Percentiles rank a stretch among this genome's conserved stretches.
Evolutionary conservation across 345 rosid genomes (phyloP).

Genomic region (Acer yangbiense): DNA sequence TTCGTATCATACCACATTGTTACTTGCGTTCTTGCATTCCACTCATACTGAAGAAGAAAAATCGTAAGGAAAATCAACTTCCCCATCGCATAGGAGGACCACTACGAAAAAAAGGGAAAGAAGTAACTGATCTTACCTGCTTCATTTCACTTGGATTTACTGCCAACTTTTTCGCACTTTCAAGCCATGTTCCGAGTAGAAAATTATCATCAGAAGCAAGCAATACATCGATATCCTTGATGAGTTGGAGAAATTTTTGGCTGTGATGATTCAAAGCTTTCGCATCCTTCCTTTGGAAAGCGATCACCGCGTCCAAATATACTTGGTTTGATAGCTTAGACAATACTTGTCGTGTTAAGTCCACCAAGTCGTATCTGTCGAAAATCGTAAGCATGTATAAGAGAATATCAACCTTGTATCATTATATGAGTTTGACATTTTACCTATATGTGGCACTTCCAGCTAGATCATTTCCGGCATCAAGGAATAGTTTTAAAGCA

Average conservation of each 20-base stretch:
- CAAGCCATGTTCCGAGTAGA: slow-evolving; percentile 90
- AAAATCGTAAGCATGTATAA: slow-evolving; percentile 13
- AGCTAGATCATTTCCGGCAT: slow-evolving; percentile 61
- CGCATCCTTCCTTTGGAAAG: slow-evolving; percentile 56
- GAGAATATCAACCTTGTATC: background rate
- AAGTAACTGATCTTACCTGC: slow-evolving; percentile 51
- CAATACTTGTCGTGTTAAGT: slow-evolving; percentile 85
- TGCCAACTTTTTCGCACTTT: slow-evolving; percentile 76
- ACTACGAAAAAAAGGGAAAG: background rate
- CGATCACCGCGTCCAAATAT: slow-evolving; percentile 61
- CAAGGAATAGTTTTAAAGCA: slow-evolving; percentile 69
- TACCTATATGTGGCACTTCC: slow-evolving; percentile 85
- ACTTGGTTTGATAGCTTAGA: slow-evolving; percentile 88
- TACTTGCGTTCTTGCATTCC: slow-evolving; percentile 94
- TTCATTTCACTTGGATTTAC: slow-evolving; percentile 54
- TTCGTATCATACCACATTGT: slow-evolving; percentile 96
- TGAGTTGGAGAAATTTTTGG: slow-evolving; percentile 62
- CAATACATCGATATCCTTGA: slow-evolving; percentile 70
- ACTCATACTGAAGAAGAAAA: slow-evolving; percentile 59
- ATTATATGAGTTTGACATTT: background rate
- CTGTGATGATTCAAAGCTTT: slow-evolving; percentile 43
- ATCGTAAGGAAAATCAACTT: background rate
- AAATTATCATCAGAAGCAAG: slow-evolving; percentile 86
- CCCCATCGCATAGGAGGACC: background rate
- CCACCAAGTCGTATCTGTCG: slow-evolving; percentile 90